Percentiles rank a stretch among this genome's conserved stretches.
Conservation (phyloP, 805 yeast species). For the Candida dajiaensis region DNA sequence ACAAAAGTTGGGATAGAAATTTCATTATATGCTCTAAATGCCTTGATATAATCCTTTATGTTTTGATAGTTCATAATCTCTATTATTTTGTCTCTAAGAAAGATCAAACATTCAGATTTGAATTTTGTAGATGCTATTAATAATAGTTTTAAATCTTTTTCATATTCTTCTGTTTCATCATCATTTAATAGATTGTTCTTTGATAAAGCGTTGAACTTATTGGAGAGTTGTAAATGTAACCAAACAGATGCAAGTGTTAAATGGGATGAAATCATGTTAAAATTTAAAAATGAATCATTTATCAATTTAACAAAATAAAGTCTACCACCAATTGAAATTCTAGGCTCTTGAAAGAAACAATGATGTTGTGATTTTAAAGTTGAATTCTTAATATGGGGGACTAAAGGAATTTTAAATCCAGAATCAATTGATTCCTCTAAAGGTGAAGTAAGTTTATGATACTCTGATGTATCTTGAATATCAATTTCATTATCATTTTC, state of each 20-base stretch:
- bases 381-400: not conserved
- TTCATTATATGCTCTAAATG: conserved; percentile 1
- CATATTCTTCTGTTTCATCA: conserved; percentile 1
- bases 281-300: conserved; percentile 6
- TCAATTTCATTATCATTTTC: not conserved
- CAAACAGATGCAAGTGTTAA: conserved; percentile 11
- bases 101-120: conserved; percentile 6
- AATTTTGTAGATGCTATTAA: not conserved
- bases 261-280: conserved; percentile 6
- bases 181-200: not conserved
- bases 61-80: conserved; percentile 11
- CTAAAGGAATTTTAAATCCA: conserved; percentile 3
- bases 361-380: conserved; percentile 9
- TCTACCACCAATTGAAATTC: conserved; percentile 2
- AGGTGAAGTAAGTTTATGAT: not conserved
- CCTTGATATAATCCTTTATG: conserved; percentile 4
- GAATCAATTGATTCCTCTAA: not conserved
- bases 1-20: conserved; percentile 11
- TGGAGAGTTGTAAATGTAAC: conserved; percentile 14
- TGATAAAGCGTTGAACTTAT: conserved; percentile 5
- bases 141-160: conserved; percentile 2
- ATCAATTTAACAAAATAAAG: conserved; percentile 9
- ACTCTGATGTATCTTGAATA: not conserved
- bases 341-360: conserved; percentile 11
- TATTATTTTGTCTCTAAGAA: conserved; percentile 8